Evolutionary conservation across 2,329 filamentous ascomycete genomes (phyloP), one percentile per base, ranked within the genome.

Genomic region (Apiospora aurea): DNA sequence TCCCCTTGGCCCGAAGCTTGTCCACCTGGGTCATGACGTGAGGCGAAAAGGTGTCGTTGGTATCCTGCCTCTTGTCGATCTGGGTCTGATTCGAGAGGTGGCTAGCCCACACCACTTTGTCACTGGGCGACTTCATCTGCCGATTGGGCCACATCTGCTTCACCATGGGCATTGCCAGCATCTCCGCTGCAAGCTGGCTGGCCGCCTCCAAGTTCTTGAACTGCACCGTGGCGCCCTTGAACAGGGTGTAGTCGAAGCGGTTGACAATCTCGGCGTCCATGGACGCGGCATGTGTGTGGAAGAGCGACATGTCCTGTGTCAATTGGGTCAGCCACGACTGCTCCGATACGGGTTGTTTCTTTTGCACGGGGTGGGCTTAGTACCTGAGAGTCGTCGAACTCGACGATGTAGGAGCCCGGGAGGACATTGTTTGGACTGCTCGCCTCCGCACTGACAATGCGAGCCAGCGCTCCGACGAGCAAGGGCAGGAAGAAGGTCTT

Each of bases 21-120:
- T 88, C 85, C 24, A 90, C 84, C 79, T 89, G 87, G 2, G 87
- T 88, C 86, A 88, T 88, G 73, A 87, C 76, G 70, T 90, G 88
- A 1, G 87, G 83, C n/a, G 83, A 80, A 72, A 85, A 87, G 0
- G 79, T 82, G 72, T 87, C 84, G 49, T 78, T 79, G 71, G 34
- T 38, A 8, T 38, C 34, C 2, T 82, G 79, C 6, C 82, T 81
- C 76, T 79, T 81, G 64, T 75, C 77, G 49, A 26, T 10, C 73
- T 71, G 79, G 75, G 14, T 73, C 41, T 75, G 75, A 73, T 71
- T 79, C 75, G 14, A 71, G 44, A 75, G 75, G 71, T 78, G 78
- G 38, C 84, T 85, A 82, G 34, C 80, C 83, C 85, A 85, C 73
- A 85, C 79, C 8, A 83, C 53, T 79, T 77, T 38, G 34, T 38